These are phyloP conservation scores for Heterobasidion parviporum DNA, from an alignment of 1,284 basidiomycete species.

Conservation along the genomic window DNA sequence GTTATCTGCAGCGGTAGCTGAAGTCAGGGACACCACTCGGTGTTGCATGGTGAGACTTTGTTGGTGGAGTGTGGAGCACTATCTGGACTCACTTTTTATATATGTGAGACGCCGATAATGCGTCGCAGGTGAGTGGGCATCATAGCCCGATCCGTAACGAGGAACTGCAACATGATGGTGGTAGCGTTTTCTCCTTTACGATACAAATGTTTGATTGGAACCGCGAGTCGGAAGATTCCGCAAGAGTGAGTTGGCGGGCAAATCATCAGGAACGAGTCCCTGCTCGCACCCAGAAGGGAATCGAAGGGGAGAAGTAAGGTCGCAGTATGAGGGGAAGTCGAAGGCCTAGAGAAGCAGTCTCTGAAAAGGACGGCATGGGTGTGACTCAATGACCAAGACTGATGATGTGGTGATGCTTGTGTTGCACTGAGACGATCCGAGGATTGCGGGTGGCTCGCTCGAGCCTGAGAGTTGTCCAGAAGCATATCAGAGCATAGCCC, in stretches of 20 bases:
- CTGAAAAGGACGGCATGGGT: neutral
- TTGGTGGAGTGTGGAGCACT: neutral
- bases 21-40: slow-evolving; percentile 29
- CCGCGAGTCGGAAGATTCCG: neutral
- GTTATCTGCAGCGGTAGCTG: slow-evolving; percentile 39
- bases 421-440: neutral
- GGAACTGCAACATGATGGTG: neutral
- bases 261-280: neutral
- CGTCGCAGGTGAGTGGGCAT: neutral
- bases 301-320: neutral
- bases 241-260: neutral
- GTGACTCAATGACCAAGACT: neutral
- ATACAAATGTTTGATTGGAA: neutral
- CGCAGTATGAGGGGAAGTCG: neutral
- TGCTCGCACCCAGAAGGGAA: neutral
- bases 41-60: slow-evolving; percentile 11
- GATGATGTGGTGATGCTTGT: neutral
- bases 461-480: neutral
- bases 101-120: neutral
- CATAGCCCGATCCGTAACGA: neutral
- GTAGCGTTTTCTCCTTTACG: neutral
- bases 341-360: neutral
- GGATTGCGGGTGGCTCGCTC: neutral
- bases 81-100: neutral
- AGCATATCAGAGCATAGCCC: no score